Percentiles rank a stretch among this genome's conserved stretches.
These are phyloP conservation scores for Cubamyces lactineus DNA, from an alignment of 768 basidiomycete genomes.

Conservation along the genomic window DNA sequence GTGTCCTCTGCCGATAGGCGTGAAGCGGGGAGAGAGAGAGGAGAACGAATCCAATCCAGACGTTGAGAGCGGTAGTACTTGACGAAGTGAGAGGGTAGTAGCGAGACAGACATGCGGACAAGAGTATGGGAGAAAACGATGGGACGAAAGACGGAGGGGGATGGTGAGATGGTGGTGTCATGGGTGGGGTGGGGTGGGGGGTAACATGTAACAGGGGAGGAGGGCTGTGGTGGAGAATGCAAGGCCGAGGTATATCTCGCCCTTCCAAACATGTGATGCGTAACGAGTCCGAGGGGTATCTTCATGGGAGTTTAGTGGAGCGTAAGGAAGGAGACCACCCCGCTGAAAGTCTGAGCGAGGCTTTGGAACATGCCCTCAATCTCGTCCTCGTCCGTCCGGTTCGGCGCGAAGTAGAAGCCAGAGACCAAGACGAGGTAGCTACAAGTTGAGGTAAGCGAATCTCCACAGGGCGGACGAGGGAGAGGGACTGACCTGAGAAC, in stretches of 20 bases:
- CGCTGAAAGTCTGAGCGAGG: slow-evolving; percentile 11
- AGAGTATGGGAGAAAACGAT: neutral
- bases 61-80: neutral
- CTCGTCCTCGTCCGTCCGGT: slow-evolving; percentile 29
- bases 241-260: slow-evolving; percentile 31
- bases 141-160: neutral
- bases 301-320: neutral
- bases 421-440: slow-evolving; percentile 91
- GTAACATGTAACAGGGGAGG: neutral
- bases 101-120: neutral
- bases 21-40: neutral
- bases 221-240: neutral
- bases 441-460: slow-evolving; percentile 4
- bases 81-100: neutral
- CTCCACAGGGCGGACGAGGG: neutral
- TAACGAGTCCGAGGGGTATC: slow-evolving; percentile 7
- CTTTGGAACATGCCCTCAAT: slow-evolving; percentile 16
- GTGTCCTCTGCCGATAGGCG: slow-evolving; percentile 1
- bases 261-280: slow-evolving; percentile 5
- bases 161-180: neutral
- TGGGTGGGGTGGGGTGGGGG: too few species aligned
- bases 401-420: slow-evolving; percentile 92
- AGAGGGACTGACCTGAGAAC: slow-evolving; percentile 70
- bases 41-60: neutral
- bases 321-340: slow-evolving; percentile 12